A percentile compares a stretch with the other conserved stretches of the same genome.
phyloP scores from a whole-genome alignment of 768 basidiomycete species.

The Termitomyces sp. region DNA sequence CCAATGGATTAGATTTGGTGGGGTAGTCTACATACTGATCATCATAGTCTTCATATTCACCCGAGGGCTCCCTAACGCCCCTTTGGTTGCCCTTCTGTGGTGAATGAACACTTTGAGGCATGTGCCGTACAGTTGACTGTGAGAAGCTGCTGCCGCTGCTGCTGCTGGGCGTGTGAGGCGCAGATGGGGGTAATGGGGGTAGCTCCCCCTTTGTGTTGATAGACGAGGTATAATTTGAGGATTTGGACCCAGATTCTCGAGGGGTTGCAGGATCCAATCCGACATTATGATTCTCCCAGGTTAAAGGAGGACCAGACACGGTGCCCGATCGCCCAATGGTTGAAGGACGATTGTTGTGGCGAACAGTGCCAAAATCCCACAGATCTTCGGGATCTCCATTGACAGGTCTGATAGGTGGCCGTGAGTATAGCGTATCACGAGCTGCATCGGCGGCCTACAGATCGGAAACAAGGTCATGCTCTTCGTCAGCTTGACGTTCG shows the following conservation, averaged over 20 bases:
- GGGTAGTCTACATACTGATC: conserved; percentile 51
- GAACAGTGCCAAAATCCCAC: conserved; percentile 98
- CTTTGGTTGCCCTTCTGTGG: conserved; percentile 25
- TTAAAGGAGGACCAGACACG: conserved; percentile 61
- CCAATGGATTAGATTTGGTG: conserved; percentile 38
- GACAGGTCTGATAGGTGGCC: conserved; percentile 34
- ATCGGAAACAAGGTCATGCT: conserved; percentile 55
- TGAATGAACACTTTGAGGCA: conserved; percentile 28
- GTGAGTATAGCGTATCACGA: conserved; percentile 1
- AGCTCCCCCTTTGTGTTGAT: conserved; percentile 52
- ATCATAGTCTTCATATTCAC: conserved; percentile 64
- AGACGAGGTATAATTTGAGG: conserved; percentile 39
- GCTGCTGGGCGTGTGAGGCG: conserved; percentile 29
- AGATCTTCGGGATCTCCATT: conserved; percentile 72
- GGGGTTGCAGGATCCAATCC: conserved; percentile 22
- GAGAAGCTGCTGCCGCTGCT: conserved; percentile 37
- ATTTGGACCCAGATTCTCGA: conserved; percentile 23
- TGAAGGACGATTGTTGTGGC: conserved; percentile 53
- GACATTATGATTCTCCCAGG: conserved; percentile 74
- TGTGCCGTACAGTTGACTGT: conserved; percentile 67
- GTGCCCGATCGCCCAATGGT: conserved; percentile 69
- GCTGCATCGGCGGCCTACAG: conserved; percentile 37
- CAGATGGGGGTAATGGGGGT: conserved; percentile 47
- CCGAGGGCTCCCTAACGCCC: conserved; percentile 43
- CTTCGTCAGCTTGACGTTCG: conserved; percentile 66